Base-by-base conservation (phyloP, 2,329 filamentous ascomycete genomes). In the Scedosporium boydii region DNA sequence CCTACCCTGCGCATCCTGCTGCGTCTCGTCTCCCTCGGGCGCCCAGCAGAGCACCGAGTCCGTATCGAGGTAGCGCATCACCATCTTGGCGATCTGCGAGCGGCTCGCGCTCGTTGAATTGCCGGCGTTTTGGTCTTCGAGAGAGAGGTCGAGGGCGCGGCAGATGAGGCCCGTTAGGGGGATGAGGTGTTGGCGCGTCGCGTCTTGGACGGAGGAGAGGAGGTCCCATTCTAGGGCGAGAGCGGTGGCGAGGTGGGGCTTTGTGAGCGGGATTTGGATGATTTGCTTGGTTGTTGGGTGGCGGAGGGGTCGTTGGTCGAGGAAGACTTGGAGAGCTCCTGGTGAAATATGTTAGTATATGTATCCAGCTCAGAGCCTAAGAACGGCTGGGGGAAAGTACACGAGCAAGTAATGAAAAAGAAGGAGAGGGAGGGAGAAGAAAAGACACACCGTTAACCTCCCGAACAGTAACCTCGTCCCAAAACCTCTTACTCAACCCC, bases 221-320 rank as follows among this genome's bases (percentile, higher is more conserved):
- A 88, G 80, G 72, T 97, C 93, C 95, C 95, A 99, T 78, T 99
- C 95, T 55, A 96, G 77, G 3, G 93, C 95, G 65, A 99, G 87
- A 63, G 91, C 90, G 55, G 87, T 82, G 26, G 93, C 93, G 46
- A 98, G 87, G 69, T 91, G 84, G 38, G 86, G 87, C 77, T 97
- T 98, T 63, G 82, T 83, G 1, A 77, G 69, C 0, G 95, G 93
- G 29, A 98, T 70, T 1, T 82, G 84, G 68, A 99, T 79, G 66
- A 91, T 79, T 48, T 83, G 72, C 71, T 93, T 91, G 61, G 87
- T 87, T 64, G 84, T 81, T 0, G 88, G 89, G 60, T 90, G 91
- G 65, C 93, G 87, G 64, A 99, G 84, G 3, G 92, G 87, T 27
- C 92, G 83, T 26, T 79, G 74, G 76, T 98, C 95, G 66, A 98